Evolutionary conservation across 495 filamentous ascomycete genomes (phyloP), one percentile per base, ranked within the genome.

Genomic region (Tuber borchii): DNA sequence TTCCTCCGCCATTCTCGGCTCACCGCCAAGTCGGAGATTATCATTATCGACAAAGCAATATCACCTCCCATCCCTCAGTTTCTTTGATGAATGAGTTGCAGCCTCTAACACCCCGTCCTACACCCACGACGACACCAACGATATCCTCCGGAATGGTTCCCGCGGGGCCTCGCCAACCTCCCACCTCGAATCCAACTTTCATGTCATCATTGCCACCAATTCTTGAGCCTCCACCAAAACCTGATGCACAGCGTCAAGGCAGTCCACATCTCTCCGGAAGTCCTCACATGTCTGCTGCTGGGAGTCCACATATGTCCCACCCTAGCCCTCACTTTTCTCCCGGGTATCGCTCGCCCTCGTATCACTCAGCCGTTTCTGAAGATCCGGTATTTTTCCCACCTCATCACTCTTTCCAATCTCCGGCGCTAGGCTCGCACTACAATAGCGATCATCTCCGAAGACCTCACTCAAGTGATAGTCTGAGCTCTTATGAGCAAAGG

Each of bases 211-310:
- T 89, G 1, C 95, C 95, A 0, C 90, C 92, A 51, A 92, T 93
- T 45, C 87, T 99, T 9, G 95, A 99, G 83, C 95, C 95, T 37
- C 94, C 91, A 69, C 87, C 93, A 46, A 93, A 93, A 81, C 88
- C 88, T 44, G 92, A 94, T 16, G 75, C 75, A 69, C 81, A 80
- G 56, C 72, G 81, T 65, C 74, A 80, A 51, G 73, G 80, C 9
- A 82, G 80, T 19, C 80, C 80, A 45, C 80, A 81, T 71, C 75
- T 81, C 61, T 81, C 80, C 71, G 73, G 76, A 56, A 74, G 79
- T 37, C 46, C 80, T 65, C 56, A 65, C 56, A 65, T 65, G 56
- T 61, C 51, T 26, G 51, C 51, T 14, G 51, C 51, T 56, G 75
- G 79, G 17, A 81, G 80, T 71, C 80, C 80, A 17, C 80, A 81